phyloP scores from a whole-genome alignment of 768 basidiomycete species.

The Suillus luteus region DNA sequence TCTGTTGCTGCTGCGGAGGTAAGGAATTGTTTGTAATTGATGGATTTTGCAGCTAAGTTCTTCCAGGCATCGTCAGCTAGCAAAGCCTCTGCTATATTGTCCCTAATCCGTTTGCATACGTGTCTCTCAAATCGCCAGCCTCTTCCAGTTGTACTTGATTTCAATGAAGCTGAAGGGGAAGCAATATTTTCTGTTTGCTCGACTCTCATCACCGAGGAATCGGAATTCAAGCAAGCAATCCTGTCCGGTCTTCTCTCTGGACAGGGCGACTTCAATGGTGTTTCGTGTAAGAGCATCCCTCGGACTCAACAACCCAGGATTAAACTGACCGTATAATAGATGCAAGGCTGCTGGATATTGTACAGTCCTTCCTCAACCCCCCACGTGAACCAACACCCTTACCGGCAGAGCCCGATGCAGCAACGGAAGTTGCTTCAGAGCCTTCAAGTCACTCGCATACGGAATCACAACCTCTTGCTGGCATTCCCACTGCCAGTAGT shows the following conservation, averaged over 20 bases:
- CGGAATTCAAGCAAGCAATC: slow-evolving; percentile 48
- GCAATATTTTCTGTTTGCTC: slow-evolving; percentile 57
- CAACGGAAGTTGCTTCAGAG: slow-evolving; percentile 29
- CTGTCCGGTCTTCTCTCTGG: slow-evolving; percentile 59
- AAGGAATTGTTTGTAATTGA: slow-evolving; percentile 17
- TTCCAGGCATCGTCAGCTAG: slow-evolving; percentile 44
- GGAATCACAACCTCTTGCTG: slow-evolving; percentile 34
- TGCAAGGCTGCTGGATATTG: slow-evolving; percentile 60
- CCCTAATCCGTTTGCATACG: slow-evolving; percentile 60
- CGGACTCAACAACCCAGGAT: slow-evolving; percentile 2
- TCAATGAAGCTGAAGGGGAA: slow-evolving; percentile 53
- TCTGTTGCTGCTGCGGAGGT: slow-evolving; percentile 66
- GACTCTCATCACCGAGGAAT: slow-evolving; percentile 57
- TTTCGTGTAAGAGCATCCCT: slow-evolving; percentile 56
- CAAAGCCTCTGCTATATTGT: slow-evolving; percentile 53
- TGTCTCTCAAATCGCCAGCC: slow-evolving; percentile 48
- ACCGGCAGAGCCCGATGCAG: slow-evolving; percentile 35
- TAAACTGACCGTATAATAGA: slow-evolving; percentile 42
- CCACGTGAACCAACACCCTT: slow-evolving; percentile 36
- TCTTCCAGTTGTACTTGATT: slow-evolving; percentile 41
- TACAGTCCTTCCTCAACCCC: slow-evolving; percentile 53
- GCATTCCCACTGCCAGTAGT: slow-evolving; percentile 34
- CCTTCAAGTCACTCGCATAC: slow-evolving; percentile 5
- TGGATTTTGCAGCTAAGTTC: slow-evolving; percentile 1
- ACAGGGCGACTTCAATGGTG: slow-evolving; percentile 59